Evolutionary conservation across 2,329 filamentous ascomycete genomes (phyloP), one percentile per base, ranked within the genome.

Genomic region (Penicillium sp.): DNA sequence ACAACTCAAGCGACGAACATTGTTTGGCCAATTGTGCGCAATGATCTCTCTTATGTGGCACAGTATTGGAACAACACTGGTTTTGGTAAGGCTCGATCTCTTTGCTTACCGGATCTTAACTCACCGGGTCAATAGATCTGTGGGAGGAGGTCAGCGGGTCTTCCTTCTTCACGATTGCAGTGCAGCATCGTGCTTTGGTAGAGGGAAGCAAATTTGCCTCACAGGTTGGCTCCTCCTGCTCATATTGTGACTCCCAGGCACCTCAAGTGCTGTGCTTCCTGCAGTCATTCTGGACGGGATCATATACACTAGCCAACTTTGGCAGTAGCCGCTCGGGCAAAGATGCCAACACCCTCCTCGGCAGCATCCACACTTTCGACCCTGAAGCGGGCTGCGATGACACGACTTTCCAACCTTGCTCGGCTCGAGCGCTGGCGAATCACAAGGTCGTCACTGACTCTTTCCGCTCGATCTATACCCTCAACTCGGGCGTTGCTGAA

Each of bases 91-190:
- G 30, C 1, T 30, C 14, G 1, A 14, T 18, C 20, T 2, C 5
- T 10, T 0, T 14, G 2, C n/a, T 5, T 3, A 3, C 5, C 4
- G 3, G 14, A 6, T 5, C 7, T 5, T n/a, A 39, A 6, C 46
- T 48, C 25, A 53, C 7, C 6, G 6, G 3, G n/a, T 4, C 5
- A 14, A 41, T 24, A 67, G 66, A 95, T 68, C 79, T 95, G 3
- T 94, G 90, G 90, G 90, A 94, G 68, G 90, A 94, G 68, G 82
- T 92, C 13, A 75, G 78, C 22, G 87, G 88, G 36, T 85, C 82
- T 20, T 91, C 88, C 0, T 94, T 92, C 76, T 95, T 92, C 71
- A 94, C 89, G 1, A 74, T 85, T 28, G 82, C 84, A 3, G 80
- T 81, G 36, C 83, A 88, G 54, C 84, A 92, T 66, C 83, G 89